Conservation (phyloP, 148 eudicot genomes). For the Heliosperma pusillum region DNA sequence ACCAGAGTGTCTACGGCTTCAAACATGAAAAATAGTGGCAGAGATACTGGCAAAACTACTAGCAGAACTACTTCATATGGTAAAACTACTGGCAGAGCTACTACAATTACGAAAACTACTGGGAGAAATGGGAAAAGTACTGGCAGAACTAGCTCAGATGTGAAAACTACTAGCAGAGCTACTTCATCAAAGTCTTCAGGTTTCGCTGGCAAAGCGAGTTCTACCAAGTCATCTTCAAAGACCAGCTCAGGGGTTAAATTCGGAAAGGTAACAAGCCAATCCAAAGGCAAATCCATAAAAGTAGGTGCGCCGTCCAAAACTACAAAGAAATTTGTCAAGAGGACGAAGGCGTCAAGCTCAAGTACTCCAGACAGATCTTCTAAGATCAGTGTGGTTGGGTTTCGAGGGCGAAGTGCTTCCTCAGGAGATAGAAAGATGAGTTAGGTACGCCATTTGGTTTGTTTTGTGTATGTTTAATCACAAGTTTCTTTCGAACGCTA, state of each 20-base stretch:
- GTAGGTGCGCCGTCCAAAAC: constrained; percentile 27
- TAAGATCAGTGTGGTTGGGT: constrained; percentile 83
- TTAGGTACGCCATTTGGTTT: background rate
- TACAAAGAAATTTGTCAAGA: constrained; percentile 32
- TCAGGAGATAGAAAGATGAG: constrained; percentile 27
- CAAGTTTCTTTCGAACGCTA: background rate
- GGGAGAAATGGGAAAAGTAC: constrained; percentile 10
- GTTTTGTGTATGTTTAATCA: constrained; percentile 7
- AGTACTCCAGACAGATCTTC: constrained; percentile 35
- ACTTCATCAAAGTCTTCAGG: constrained; percentile 17
- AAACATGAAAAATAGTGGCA: constrained; percentile 29
- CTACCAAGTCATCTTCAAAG: constrained; percentile 13
- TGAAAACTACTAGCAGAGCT: constrained; percentile 14
- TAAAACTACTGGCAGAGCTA: constrained; percentile 8
- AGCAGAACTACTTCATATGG: constrained; percentile 29
- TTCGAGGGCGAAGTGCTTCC: constrained; percentile 73
- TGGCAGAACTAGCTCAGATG: constrained; percentile 26
- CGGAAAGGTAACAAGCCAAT: constrained; percentile 12
- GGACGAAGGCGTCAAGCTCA: constrained; percentile 35
- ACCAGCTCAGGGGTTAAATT: constrained; percentile 28
- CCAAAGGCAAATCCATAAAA: constrained; percentile 37
- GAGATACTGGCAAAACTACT: constrained; percentile 24
- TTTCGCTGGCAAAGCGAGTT: background rate
- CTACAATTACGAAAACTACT: background rate
- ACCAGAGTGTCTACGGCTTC: constrained; percentile 37